These are phyloP conservation scores for Solanum chilense DNA, from an alignment of 257 asterid species.

Conservation along the genomic window DNA sequence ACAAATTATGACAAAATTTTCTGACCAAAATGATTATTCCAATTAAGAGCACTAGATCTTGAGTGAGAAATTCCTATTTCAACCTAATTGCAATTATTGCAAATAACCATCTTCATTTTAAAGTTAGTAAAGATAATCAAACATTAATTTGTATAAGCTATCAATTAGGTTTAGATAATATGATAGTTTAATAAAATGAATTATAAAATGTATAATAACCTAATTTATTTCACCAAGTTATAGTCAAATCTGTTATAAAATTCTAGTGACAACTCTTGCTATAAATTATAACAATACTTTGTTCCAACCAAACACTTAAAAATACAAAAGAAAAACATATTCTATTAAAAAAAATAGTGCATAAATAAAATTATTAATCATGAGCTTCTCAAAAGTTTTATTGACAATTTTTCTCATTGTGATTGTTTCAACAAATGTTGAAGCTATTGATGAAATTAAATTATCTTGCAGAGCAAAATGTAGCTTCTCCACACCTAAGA, in stretches of 20 bases:
- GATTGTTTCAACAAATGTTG: too few relatives aligned
- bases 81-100: background rate
- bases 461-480: too few relatives aligned
- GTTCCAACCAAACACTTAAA: background rate
- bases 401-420: too few relatives aligned
- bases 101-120: background rate
- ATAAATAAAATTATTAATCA: background rate
- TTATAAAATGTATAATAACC: background rate
- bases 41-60: background rate
- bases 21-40: accelerated
- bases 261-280: background rate
- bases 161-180: background rate
- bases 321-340: background rate
- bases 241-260: background rate
- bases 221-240: background rate
- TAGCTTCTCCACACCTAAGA: too few relatives aligned
- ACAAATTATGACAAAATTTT: too few relatives aligned
- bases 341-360: background rate
- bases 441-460: too few relatives aligned
- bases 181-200: background rate
- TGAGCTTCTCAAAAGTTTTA: background rate
- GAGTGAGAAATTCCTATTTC: background rate
- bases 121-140: background rate
- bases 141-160: background rate
- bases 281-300: background rate